Conservation (phyloP, 345 rosid genomes). For the Linum usitatissimum region DNA sequence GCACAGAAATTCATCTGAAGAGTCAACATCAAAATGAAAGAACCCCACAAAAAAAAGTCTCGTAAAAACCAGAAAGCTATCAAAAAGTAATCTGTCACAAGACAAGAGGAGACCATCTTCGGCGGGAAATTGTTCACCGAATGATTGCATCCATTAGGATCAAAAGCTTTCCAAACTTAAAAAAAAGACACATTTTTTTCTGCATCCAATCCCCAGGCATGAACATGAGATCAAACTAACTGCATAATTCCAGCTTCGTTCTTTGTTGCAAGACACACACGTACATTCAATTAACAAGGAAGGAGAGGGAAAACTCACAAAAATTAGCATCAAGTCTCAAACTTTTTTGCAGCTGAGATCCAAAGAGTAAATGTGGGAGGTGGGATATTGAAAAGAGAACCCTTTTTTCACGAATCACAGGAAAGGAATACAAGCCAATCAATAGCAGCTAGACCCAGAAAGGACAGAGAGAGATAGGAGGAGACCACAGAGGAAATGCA, state of each 20-base stretch:
- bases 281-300: neutral
- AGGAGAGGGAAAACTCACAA: constrained; percentile 8
- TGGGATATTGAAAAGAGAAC: neutral
- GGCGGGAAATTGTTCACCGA: neutral
- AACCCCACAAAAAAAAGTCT: neutral
- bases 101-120: neutral
- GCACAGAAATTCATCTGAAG: neutral
- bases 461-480: neutral
- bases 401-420: neutral
- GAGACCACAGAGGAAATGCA: neutral
- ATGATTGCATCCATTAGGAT: constrained; percentile 1
- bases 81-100: neutral
- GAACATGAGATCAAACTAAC: neutral
- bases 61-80: neutral
- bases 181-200: neutral
- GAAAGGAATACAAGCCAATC: neutral
- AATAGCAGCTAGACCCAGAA: neutral
- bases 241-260: neutral
- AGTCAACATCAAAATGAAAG: neutral
- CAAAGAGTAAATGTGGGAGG: neutral
- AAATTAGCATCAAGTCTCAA: neutral
- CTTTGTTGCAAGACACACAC: neutral
- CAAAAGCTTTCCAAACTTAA: neutral
- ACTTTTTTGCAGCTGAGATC: neutral
- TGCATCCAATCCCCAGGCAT: neutral